Percentiles rank a stretch among this genome's conserved stretches.
Evolutionary conservation across 2,329 filamentous ascomycete genomes (phyloP).

Genomic region (Fusarium agapanthi): DNA sequence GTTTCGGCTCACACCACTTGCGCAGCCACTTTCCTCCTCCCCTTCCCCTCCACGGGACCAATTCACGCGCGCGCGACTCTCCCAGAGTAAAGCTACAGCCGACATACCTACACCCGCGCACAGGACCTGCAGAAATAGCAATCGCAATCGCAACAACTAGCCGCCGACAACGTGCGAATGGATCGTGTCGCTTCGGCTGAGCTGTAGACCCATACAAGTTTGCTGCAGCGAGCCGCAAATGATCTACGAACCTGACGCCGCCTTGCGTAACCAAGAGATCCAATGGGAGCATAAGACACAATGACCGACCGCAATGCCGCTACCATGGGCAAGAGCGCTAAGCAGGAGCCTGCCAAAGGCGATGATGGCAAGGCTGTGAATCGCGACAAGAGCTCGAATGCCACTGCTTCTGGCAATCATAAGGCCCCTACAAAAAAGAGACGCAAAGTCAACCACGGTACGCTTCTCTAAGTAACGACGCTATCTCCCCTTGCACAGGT

Average conservation of each 20-base stretch:
- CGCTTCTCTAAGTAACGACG: slow-evolving; percentile 47
- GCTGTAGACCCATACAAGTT: slow-evolving; percentile 35
- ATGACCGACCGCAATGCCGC: slow-evolving; percentile 48
- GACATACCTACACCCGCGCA: slow-evolving; percentile 28
- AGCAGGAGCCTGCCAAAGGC: slow-evolving; percentile 38
- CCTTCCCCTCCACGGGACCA: slow-evolving; percentile 31
- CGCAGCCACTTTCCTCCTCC: slow-evolving; percentile 32
- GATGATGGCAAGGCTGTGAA: slow-evolving; percentile 45
- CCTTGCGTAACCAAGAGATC: slow-evolving; percentile 47
- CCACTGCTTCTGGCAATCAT: slow-evolving; percentile 40
- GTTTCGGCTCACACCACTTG: slow-evolving; percentile 32
- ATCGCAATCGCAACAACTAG: slow-evolving; percentile 29
- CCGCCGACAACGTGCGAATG: slow-evolving; percentile 36
- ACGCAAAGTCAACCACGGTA: slow-evolving; percentile 91
- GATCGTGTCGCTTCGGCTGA: slow-evolving; percentile 38
- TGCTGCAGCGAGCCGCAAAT: slow-evolving; percentile 46
- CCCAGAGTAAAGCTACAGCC: not conserved
- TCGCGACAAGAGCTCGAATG: slow-evolving; percentile 42
- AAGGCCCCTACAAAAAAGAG: slow-evolving; percentile 83
- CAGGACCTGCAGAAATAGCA: slow-evolving; percentile 12
- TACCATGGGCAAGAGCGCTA: slow-evolving; percentile 46
- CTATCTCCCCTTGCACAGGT: not conserved
- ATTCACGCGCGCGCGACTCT: slow-evolving; percentile 29
- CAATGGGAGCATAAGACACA: slow-evolving; percentile 47
- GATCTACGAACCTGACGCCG: slow-evolving; percentile 42